Conservation (phyloP, 139 green algal species). For the Coelastrella sp. region DNA sequence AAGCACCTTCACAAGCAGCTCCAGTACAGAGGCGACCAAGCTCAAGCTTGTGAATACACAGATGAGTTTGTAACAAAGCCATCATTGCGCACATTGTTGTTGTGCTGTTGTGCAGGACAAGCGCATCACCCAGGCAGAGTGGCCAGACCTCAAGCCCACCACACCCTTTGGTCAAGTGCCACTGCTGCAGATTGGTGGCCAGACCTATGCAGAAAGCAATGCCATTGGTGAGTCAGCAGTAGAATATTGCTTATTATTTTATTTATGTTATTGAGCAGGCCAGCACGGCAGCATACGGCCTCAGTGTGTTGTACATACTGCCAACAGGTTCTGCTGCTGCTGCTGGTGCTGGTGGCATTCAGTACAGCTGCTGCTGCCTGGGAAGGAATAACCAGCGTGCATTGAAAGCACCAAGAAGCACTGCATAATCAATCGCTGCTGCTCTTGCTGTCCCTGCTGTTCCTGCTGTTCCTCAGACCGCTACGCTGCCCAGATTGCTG, state of each 20-base stretch:
- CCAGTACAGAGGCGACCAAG: not conserved
- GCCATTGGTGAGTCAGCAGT: constrained; percentile 47
- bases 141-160: constrained; percentile 47
- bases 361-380: not conserved
- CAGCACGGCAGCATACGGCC: not conserved
- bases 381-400: not conserved
- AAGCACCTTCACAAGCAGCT: not conserved
- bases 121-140: not conserved
- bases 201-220: constrained; percentile 28
- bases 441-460: not conserved
- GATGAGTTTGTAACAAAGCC: too few species aligned
- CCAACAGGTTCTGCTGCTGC: not conserved
- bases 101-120: constrained; percentile 40
- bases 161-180: constrained; percentile 58
- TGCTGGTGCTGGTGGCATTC: too few species aligned
- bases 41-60: not conserved
- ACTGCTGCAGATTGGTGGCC: constrained; percentile 51
- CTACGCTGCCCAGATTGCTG: constrained; percentile 5
- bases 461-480: not conserved
- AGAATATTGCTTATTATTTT: too few species aligned
- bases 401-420: not conserved
- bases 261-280: not conserved
- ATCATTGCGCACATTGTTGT: not conserved
- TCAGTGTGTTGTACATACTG: not conserved
- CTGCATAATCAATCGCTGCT: not conserved